Percentiles rank a stretch among this genome's conserved stretches.
These are phyloP conservation scores for Candida railenensis DNA, from an alignment of 805 yeast species.

Conservation along the genomic window DNA sequence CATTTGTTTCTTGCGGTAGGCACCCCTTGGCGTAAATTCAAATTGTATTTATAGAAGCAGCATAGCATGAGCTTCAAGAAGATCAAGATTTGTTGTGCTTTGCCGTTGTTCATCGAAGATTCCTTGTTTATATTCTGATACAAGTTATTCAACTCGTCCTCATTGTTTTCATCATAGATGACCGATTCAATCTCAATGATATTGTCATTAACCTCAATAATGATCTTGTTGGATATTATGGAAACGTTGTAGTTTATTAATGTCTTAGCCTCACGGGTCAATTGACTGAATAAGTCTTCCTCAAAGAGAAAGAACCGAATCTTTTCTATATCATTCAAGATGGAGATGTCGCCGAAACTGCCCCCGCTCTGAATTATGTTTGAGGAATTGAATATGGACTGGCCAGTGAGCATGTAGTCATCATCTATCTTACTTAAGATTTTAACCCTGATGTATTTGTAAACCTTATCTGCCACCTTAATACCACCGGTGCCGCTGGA, in stretches of 20 bases:
- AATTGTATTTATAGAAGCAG: conserved; percentile 51
- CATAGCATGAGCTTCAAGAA: conserved; percentile 62
- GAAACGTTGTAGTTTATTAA: conserved; percentile 69
- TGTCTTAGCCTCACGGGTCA: conserved; percentile 71
- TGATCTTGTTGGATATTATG: conserved; percentile 61
- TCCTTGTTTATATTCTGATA: conserved; percentile 30
- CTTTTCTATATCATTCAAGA: conserved; percentile 55
- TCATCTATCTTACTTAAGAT: conserved; percentile 54
- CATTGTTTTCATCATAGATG: conserved; percentile 40
- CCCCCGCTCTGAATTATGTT: conserved; percentile 11
- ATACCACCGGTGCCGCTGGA: conserved; percentile 18
- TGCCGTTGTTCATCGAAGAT: conserved; percentile 29
- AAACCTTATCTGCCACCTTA: conserved; percentile 33
- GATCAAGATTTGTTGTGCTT: conserved; percentile 54
- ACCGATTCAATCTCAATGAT: conserved; percentile 71
- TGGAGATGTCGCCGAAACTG: conserved; percentile 7
- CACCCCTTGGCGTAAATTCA: conserved; percentile 39
- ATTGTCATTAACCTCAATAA: conserved; percentile 64
- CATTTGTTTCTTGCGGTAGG: conserved; percentile 48
- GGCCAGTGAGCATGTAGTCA: conserved; percentile 58
- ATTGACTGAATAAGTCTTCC: conserved; percentile 79
- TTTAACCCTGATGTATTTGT: conserved; percentile 57
- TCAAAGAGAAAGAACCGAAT: conserved; percentile 82
- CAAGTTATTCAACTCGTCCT: conserved; percentile 31
- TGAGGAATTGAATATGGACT: conserved; percentile 38